Evolutionary conservation across 371 early-diverging fungal genomes (phyloP).

Genomic region (Zychaea mexicana): DNA sequence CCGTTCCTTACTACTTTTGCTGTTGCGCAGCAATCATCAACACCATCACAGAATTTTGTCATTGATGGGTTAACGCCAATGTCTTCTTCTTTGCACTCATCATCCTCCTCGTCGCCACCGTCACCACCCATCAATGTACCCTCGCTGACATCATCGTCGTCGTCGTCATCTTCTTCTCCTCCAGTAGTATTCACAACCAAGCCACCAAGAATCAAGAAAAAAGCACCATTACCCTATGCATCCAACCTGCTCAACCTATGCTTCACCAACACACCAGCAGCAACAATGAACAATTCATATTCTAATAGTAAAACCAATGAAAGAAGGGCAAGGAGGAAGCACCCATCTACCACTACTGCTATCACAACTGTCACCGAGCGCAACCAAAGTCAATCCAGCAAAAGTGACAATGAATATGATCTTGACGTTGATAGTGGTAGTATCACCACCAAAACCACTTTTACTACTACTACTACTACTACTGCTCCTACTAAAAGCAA

Average conservation of each 20-base stretch:
- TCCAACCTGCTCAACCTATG: constrained; percentile 12
- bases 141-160: not conserved
- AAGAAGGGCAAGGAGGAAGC: not conserved
- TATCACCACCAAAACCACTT: not conserved
- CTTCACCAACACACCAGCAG: not conserved
- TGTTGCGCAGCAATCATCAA: not conserved
- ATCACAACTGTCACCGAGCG: not conserved
- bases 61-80: no score
- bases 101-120: not conserved
- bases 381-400: not conserved
- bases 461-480: not conserved
- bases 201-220: not conserved
- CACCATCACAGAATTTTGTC: no score
- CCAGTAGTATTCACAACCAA: not conserved
- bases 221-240: constrained; percentile 8
- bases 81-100: not conserved
- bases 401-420: not conserved
- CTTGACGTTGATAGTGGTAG: not conserved
- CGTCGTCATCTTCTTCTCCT: not conserved
- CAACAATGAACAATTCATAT: not conserved
- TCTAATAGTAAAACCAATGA: not conserved
- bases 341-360: not conserved
- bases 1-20: not conserved
- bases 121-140: not conserved
- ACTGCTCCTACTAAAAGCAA: not conserved